phyloP scores from a whole-genome alignment of 83 land plant genomes.

The Diphasiastrum complanatum region DNA sequence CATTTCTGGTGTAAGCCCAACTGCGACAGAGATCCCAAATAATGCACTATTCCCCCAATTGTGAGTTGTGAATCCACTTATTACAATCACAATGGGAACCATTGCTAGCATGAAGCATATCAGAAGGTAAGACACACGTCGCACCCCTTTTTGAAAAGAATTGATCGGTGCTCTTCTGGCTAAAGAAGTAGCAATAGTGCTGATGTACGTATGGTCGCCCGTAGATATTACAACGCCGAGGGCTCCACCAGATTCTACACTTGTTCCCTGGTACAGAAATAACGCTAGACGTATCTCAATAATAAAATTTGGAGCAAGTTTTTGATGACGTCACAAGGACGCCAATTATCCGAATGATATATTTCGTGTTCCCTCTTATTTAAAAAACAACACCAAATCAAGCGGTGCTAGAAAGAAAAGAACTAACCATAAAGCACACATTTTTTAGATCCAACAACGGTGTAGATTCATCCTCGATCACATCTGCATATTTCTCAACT shows the following conservation, averaged over 20 bases:
- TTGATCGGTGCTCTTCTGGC: slow-evolving; percentile 39
- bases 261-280: slow-evolving; percentile 70
- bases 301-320: no score
- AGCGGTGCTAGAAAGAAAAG: background rate
- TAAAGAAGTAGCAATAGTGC: slow-evolving; percentile 43
- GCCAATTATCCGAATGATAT: background rate
- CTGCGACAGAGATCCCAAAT: slow-evolving; percentile 50
- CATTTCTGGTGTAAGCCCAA: slow-evolving; percentile 60
- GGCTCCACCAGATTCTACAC: slow-evolving; percentile 51
- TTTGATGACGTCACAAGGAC: no score
- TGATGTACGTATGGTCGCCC: slow-evolving; percentile 48
- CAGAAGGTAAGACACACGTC: slow-evolving; percentile 41
- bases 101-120: slow-evolving; percentile 38
- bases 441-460: slow-evolving; percentile 52
- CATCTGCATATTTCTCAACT: slow-evolving; percentile 45
- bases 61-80: slow-evolving; percentile 26
- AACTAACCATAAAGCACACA: slow-evolving; percentile 52
- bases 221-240: slow-evolving; percentile 52
- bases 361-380: background rate
- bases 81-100: slow-evolving; percentile 29
- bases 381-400: background rate
- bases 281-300: no score
- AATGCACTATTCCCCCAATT: slow-evolving; percentile 33
- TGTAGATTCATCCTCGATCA: slow-evolving; percentile 35
- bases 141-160: slow-evolving; percentile 43